phyloP scores from a whole-genome alignment of 495 filamentous ascomycete species.

The Aspergillus wentii region DNA sequence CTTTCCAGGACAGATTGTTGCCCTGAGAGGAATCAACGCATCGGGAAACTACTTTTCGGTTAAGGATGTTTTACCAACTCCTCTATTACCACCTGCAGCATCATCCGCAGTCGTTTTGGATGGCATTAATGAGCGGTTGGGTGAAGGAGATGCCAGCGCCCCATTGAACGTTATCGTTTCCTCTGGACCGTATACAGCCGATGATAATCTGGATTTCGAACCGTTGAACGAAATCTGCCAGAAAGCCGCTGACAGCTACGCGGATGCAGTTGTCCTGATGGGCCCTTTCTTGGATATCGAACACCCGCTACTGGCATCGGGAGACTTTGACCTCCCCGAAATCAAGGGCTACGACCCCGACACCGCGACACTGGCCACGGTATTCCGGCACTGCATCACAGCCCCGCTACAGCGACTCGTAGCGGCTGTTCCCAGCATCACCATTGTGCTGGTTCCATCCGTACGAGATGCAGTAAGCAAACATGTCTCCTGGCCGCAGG shows the following conservation, averaged over 20 bases:
- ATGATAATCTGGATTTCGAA: constrained; percentile 86
- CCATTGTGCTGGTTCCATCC: constrained; percentile 77
- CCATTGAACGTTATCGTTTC: constrained; percentile 74
- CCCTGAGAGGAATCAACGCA: constrained; percentile 78
- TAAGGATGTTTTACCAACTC: constrained; percentile 67
- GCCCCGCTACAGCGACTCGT: constrained; percentile 60
- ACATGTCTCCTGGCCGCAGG: constrained; percentile 90
- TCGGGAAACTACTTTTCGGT: constrained; percentile 81
- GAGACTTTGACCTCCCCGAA: constrained; percentile 85
- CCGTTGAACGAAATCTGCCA: constrained; percentile 75
- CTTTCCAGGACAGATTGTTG: constrained; percentile 93
- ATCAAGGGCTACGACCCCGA: constrained; percentile 65
- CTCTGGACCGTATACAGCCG: constrained; percentile 85
- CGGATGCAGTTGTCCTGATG: constrained; percentile 74
- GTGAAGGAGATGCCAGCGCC: too few relatives aligned
- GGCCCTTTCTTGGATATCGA: constrained; percentile 90
- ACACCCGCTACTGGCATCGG: constrained; percentile 81
- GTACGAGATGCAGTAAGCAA: constrained; percentile 78
- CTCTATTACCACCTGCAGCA: constrained; percentile 63
- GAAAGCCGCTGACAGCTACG: constrained; percentile 65
- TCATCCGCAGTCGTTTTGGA: constrained; percentile 57
- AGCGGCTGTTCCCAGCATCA: constrained; percentile 65
- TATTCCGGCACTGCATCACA: constrained; percentile 78
- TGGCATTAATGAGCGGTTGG: constrained; percentile 59
- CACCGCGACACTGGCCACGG: constrained; percentile 69